Conservation (phyloP, 305 asterid genomes). For the Fraxinus angustifolia region DNA sequence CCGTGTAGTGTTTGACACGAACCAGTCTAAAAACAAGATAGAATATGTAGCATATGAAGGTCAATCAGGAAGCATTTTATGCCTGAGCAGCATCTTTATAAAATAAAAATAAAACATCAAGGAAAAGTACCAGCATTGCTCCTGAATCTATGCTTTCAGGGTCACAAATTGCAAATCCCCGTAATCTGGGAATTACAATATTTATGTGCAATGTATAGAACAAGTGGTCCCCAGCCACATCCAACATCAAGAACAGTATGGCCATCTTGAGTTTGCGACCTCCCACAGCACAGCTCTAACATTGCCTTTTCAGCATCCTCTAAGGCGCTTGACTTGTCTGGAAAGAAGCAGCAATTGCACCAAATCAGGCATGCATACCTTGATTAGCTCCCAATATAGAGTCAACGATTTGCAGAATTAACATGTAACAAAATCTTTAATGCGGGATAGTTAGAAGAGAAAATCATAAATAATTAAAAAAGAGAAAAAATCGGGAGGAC, state of each 20-base stretch:
- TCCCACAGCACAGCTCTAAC: slow-evolving; percentile 74
- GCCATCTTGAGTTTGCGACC: slow-evolving; percentile 67
- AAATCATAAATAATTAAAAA: too few species aligned
- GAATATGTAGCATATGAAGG: background rate
- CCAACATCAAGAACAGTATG: slow-evolving; percentile 90
- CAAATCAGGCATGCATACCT: slow-evolving; percentile 4
- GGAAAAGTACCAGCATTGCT: slow-evolving; percentile 50
- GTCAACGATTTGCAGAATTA: background rate
- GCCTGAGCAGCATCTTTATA: background rate
- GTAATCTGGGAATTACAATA: slow-evolving; percentile 62
- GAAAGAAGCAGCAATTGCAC: slow-evolving; percentile 67
- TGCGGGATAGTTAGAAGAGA: too few species aligned
- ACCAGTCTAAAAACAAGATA: background rate
- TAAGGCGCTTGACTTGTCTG: slow-evolving; percentile 53
- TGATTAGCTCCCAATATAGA: background rate
- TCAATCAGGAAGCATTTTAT: background rate
- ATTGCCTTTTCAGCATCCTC: slow-evolving; percentile 87
- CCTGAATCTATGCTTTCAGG: slow-evolving; percentile 68
- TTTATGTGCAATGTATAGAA: slow-evolving; percentile 62
- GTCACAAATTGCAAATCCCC: slow-evolving; percentile 81
- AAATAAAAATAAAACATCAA: background rate
- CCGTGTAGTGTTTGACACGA: background rate
- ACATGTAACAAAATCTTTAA: background rate
- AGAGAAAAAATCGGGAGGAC: too few species aligned
- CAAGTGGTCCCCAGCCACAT: slow-evolving; percentile 95